These are phyloP conservation scores for Ballota nigra DNA, from an alignment of 257 asterid species.

Conservation along the genomic window DNA sequence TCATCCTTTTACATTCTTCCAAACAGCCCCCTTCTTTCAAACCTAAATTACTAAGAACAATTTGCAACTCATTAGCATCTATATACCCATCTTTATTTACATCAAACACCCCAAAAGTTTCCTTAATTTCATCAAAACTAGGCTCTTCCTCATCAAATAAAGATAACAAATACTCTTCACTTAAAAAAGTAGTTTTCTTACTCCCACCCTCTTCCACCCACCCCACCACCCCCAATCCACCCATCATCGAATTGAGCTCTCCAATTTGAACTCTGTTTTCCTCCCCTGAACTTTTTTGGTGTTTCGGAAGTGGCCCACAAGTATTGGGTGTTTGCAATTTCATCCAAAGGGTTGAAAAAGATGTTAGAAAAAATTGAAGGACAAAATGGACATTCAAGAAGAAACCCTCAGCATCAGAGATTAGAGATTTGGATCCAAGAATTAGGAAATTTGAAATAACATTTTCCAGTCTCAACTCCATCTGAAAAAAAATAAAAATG, in stretches of 20 bases:
- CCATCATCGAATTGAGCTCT: conserved; percentile 30
- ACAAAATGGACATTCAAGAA: conserved; percentile 7
- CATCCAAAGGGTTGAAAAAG: conserved; percentile 7
- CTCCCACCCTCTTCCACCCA: conserved; percentile 22
- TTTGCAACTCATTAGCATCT: conserved; percentile 43
- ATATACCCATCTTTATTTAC: conserved; percentile 44
- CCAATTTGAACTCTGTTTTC: background rate
- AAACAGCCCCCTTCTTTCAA: conserved; percentile 31
- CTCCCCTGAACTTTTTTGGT: background rate
- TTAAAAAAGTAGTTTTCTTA: background rate
- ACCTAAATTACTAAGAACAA: conserved; percentile 34
- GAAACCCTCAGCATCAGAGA: conserved; percentile 14
- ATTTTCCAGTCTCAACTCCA: conserved; percentile 29
- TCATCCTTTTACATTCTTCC: conserved; percentile 42
- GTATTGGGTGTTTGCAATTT: conserved; percentile 4
- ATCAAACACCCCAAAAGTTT: conserved; percentile 47
- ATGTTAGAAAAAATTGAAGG: background rate
- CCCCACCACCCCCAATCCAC: conserved; percentile 29
- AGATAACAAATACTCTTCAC: conserved; percentile 13
- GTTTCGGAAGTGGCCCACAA: background rate
- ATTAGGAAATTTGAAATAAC: conserved; percentile 22
- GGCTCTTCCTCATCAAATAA: conserved; percentile 42
- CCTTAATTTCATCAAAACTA: conserved; percentile 37
- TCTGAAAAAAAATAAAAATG: background rate
- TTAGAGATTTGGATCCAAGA: background rate